Base-by-base conservation (phyloP, 75 land plant genomes). In the Pseudotsuga menziesii region DNA sequence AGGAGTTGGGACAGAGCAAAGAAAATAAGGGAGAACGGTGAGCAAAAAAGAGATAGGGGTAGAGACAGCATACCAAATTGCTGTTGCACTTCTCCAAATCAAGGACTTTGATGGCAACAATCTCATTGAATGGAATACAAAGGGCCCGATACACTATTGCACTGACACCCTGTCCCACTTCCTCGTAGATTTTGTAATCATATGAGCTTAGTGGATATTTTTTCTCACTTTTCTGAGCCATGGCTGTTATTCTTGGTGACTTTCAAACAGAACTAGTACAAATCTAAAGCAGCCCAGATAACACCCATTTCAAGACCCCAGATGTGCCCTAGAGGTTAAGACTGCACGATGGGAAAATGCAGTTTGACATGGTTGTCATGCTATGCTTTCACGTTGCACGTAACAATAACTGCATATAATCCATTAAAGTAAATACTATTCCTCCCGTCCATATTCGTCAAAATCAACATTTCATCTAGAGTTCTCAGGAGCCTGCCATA, bases 71-170 rank as follows among this genome's bases (percentile, higher is more conserved):
- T 74, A 90, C 92, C 92, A 91, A 58, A 79, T 86, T 85, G 69
- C 84, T 78, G 73, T 81, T 86, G 81, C 83, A 81, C 58, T 80
- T 79, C 56, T 91, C 93, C 44, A 91, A 75, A 62, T 91, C 92
- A 69, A 91, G 79, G 60, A 77, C 73, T 80, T 91, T 91, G 84
- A 91, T 80, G 23, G 93, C 93, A 55, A 91, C 93, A 64, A 89
- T 58, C 78, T 91, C 93, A 62, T 86, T 81, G 86, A 81, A 75
- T 11, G 91, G 83, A 55, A 84, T 62, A 73, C 85, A 91, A 23
- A 83, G 58, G 2, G 93, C 93, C 13, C 92, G 80, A 62, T 89
- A 77, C 9, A 91, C 93, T 55, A 71, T 61, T 12, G 93, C 93
- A 74, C 93, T 91, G 32, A 80, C 93, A 36, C 93, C 93, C 41